Percentiles rank a stretch among this genome's conserved stretches.
These are phyloP conservation scores for Aristolochia contorta DNA, from an alignment of 164 flowering plant species.

Conservation along the genomic window DNA sequence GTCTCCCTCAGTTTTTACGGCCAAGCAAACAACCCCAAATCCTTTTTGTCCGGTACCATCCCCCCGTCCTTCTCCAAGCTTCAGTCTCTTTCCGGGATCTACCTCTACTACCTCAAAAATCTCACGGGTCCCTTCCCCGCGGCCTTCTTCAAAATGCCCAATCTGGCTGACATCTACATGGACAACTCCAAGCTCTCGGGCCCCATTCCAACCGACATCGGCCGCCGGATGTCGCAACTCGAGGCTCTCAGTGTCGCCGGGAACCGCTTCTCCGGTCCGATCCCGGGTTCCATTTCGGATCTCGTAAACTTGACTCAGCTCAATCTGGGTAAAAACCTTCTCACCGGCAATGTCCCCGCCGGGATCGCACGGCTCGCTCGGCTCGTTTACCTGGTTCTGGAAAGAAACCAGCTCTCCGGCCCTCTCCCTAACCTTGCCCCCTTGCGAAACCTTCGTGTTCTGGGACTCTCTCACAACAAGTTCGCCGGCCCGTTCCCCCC, in stretches of 20 bases:
- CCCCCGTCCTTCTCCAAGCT: conserved; percentile 43
- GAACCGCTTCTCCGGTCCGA: conserved; percentile 45
- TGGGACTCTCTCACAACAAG: conserved; percentile 38
- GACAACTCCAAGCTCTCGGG: conserved; percentile 50
- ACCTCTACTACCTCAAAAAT: conserved; percentile 31
- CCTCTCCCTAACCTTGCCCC: conserved; percentile 38
- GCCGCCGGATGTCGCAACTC: conserved; percentile 28
- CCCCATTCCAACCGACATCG: conserved; percentile 30
- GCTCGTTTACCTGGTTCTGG: conserved; percentile 27
- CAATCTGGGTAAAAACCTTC: conserved; percentile 37
- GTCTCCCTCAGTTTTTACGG: conserved; percentile 23
- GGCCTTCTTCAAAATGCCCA: conserved; percentile 31
- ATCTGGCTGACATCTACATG: conserved; percentile 34
- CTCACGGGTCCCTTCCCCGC: conserved; percentile 50
- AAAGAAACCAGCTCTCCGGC: conserved; percentile 38
- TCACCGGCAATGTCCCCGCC: conserved; percentile 39
- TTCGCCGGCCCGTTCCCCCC: conserved; percentile 44
- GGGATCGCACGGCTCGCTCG: conserved; percentile 31
- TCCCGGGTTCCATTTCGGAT: conserved; percentile 47
- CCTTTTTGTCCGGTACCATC: conserved; percentile 42
- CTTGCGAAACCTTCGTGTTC: conserved; percentile 21
- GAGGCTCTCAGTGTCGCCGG: conserved; percentile 29
- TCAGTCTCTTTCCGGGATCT: conserved; percentile 27
- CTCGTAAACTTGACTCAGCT: conserved; percentile 39
- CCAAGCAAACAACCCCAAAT: conserved; percentile 20